Conservation (phyloP, 306 rosid genomes). For the Elaeagnus macrophylla region DNA sequence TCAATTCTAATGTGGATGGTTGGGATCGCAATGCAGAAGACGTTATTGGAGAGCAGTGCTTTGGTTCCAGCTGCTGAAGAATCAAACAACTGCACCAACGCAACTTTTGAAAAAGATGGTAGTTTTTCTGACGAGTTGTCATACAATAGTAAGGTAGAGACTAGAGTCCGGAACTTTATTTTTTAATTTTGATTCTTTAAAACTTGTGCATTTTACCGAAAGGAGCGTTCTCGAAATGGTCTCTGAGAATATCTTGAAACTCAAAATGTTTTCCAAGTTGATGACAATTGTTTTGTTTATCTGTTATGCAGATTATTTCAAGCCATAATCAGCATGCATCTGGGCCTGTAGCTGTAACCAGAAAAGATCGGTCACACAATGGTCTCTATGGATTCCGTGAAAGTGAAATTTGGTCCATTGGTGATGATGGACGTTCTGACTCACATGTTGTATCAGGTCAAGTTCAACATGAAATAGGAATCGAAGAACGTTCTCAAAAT, state of each 20-base stretch:
- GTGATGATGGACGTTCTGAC: conserved; percentile 14
- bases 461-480: conserved; percentile 11
- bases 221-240: conserved; percentile 24
- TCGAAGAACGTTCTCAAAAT: conserved; percentile 23
- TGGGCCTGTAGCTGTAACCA: conserved; percentile 16
- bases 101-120: conserved; percentile 14
- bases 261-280: conserved; percentile 11
- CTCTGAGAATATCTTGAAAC: conserved; percentile 2
- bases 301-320: conserved; percentile 17
- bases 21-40: conserved; percentile 31
- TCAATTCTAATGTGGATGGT: conserved; percentile 6
- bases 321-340: conserved; percentile 8
- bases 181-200: conserved; percentile 25
- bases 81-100: conserved; percentile 12
- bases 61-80: conserved; percentile 16
- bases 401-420: conserved; percentile 7
- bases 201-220: conserved; percentile 22
- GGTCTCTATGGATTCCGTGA: conserved; percentile 18
- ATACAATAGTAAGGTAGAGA: conserved; percentile 27
- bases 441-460: conserved; percentile 9
- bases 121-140: conserved; percentile 8
- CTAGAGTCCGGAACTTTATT: conserved; percentile 27
- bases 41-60: conserved; percentile 4
- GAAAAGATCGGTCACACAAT: conserved; percentile 24
- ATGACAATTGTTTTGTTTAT: conserved; percentile 4